Evolutionary conservation across 202 grass and related monocot species (phyloP).

Genomic region (Digitaria exilis): DNA sequence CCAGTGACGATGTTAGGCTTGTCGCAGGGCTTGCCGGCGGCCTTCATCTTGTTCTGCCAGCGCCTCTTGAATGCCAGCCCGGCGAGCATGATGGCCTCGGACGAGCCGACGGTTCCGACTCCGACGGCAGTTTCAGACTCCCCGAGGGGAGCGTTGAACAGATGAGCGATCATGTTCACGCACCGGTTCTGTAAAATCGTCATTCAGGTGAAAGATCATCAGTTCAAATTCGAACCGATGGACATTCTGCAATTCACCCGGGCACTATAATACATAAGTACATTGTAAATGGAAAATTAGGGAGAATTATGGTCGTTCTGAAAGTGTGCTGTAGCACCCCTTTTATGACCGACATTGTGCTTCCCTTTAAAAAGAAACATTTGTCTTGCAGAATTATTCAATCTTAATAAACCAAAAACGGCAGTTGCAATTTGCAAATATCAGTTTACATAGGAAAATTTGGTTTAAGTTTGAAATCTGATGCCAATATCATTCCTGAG

Average conservation of each 20-base stretch:
- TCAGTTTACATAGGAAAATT: not conserved
- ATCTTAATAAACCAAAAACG: not conserved
- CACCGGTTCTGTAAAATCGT: slow-evolving; percentile 73
- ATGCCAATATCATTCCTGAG: not conserved
- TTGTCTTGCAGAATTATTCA: not conserved
- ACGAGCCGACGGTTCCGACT: slow-evolving; percentile 86
- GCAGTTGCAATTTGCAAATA: not conserved
- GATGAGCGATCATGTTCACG: slow-evolving; percentile 94
- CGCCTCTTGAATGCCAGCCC: slow-evolving; percentile 88
- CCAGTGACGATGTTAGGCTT: slow-evolving; percentile 97
- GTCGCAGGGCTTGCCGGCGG: slow-evolving; percentile 81
- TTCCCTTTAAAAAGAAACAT: not conserved
- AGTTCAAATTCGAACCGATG: not conserved
- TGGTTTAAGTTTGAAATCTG: not conserved
- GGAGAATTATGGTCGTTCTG: not conserved
- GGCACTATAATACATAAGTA: too few relatives aligned
- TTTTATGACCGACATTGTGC: not conserved
- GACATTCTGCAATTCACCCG: not conserved
- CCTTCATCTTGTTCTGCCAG: slow-evolving; percentile 94
- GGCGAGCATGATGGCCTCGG: slow-evolving; percentile 97
- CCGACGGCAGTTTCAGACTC: slow-evolving; percentile 74
- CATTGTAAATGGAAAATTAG: not conserved
- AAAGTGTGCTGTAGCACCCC: not conserved
- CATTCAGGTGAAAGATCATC: not conserved
- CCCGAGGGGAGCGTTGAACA: slow-evolving; percentile 90